phyloP scores from a whole-genome alignment of 176 grass and related monocot genomes.

The Themeda triandra region DNA sequence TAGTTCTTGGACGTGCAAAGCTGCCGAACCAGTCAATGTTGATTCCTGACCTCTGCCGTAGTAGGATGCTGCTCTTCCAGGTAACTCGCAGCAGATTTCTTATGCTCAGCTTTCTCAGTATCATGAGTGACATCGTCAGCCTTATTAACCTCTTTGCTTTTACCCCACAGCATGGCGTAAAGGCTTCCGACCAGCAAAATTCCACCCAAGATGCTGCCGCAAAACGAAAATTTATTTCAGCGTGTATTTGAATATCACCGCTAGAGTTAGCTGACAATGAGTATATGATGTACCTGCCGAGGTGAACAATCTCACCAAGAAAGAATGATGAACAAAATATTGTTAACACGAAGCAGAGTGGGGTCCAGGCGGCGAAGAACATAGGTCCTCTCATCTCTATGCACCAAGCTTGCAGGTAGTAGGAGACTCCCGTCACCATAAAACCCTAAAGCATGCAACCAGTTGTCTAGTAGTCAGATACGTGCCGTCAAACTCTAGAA shows the following conservation, averaged over 20 bases:
- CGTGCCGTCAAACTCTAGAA: background rate
- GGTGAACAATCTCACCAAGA: background rate
- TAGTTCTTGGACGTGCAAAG: background rate
- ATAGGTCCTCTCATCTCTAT: background rate
- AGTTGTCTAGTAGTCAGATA: background rate
- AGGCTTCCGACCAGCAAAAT: background rate
- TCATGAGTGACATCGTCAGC: background rate
- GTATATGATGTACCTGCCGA: background rate
- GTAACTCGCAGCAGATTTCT: background rate
- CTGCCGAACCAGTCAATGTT: background rate
- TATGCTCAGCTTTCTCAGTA: background rate
- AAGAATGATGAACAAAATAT: background rate
- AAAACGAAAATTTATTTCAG: background rate
- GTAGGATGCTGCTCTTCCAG: background rate
- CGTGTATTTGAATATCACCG: background rate
- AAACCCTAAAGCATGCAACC: background rate
- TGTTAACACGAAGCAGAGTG: background rate
- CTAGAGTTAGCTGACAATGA: background rate
- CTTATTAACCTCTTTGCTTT: background rate
- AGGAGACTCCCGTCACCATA: background rate
- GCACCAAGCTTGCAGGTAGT: background rate
- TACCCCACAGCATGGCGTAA: background rate
- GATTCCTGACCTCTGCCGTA: background rate
- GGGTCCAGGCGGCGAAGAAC: background rate
- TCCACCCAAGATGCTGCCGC: background rate